These are phyloP conservation scores for Candida hispaniensis DNA, from an alignment of 805 yeast genomes.

Conservation along the genomic window DNA sequence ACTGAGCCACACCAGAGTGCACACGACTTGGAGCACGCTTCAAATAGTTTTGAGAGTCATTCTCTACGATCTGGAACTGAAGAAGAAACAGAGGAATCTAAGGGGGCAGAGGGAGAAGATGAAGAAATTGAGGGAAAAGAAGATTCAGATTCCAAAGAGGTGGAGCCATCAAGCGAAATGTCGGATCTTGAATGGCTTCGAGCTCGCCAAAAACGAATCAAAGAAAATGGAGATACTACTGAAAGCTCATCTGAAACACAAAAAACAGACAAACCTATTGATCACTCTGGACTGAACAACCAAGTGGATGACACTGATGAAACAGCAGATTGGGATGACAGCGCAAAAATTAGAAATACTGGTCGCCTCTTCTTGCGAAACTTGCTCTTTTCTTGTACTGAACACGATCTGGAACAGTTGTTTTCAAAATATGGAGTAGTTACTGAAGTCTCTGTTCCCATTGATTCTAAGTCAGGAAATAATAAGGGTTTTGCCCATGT, in stretches of 20 bases:
- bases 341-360: conserved; percentile 45
- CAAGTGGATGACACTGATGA: conserved; percentile 19
- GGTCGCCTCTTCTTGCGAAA: conserved; percentile 85
- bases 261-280: conserved; percentile 15
- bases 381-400: conserved; percentile 66
- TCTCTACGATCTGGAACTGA: conserved; percentile 22
- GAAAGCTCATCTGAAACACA: no score
- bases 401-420: conserved; percentile 58
- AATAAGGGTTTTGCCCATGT: conserved; percentile 91
- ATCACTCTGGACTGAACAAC: no score
- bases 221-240: conserved; percentile 16
- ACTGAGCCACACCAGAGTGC: conserved; percentile 22
- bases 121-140: conserved; percentile 23
- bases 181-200: conserved; percentile 85
- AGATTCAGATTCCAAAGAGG: conserved; percentile 18
- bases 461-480: conserved; percentile 79
- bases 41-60: conserved; percentile 40
- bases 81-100: conserved; percentile 23
- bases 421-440: conserved; percentile 60
- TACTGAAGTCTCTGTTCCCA: conserved; percentile 85
- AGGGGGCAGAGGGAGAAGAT: conserved; percentile 18
- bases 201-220: conserved; percentile 60
- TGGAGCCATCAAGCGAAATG: conserved; percentile 26
- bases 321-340: conserved; percentile 37
- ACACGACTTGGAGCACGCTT: conserved; percentile 38